Evolutionary conservation across 2,329 filamentous ascomycete genomes (phyloP).

Genomic region (Fusarium cicatricum): DNA sequence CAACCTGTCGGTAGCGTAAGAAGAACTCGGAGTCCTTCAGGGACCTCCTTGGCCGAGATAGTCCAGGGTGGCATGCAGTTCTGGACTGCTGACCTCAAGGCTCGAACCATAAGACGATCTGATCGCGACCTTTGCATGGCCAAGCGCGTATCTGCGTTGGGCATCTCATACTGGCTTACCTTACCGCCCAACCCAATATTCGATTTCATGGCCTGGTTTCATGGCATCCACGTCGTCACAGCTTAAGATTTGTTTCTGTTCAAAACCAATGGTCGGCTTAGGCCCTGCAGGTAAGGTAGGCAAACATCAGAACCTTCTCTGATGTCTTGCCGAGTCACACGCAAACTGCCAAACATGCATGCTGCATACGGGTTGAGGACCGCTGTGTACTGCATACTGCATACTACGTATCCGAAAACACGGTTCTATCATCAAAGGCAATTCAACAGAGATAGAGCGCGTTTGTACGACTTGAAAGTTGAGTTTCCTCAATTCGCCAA

Average conservation of each 20-base stretch:
- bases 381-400: slow-evolving; percentile 5
- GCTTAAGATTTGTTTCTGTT: background rate
- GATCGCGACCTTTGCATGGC: slow-evolving; percentile 22
- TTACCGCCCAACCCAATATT: slow-evolving; percentile 31
- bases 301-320: background rate
- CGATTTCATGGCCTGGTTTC: background rate
- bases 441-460: too few species aligned
- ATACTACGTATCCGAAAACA: background rate
- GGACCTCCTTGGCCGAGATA: background rate
- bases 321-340: slow-evolving; percentile 4
- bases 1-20: slow-evolving; percentile 6
- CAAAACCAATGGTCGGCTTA: slow-evolving; percentile 11
- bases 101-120: slow-evolving; percentile 35
- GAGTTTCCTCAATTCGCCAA: too few species aligned
- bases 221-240: background rate
- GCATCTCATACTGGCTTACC: slow-evolving; percentile 29
- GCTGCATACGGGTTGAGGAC: slow-evolving; percentile 10
- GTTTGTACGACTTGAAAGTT: too few species aligned
- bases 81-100: slow-evolving; percentile 26
- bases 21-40: too few species aligned
- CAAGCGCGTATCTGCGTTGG: slow-evolving; percentile 26
- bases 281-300: background rate
- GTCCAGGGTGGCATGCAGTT: slow-evolving; percentile 21
- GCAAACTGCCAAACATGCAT: slow-evolving; percentile 18
- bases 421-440: background rate